phyloP scores from a whole-genome alignment of 2,329 filamentous ascomycete species.

The Fusarium sp. region DNA sequence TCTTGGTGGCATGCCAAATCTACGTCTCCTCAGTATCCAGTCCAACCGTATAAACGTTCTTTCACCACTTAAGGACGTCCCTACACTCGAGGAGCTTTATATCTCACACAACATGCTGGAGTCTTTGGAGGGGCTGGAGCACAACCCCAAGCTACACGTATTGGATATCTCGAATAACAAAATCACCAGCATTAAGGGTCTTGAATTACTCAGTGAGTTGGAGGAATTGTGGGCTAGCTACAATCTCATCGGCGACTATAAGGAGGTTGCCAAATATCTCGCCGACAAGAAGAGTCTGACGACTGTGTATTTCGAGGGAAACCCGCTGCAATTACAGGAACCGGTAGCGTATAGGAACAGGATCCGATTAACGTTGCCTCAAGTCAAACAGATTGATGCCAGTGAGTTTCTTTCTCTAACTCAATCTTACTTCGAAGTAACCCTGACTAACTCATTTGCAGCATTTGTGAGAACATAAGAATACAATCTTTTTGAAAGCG shows the following conservation, averaged over 20 bases:
- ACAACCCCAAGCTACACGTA: slow-evolving; percentile 76
- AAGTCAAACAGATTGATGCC: slow-evolving; percentile 94
- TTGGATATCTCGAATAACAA: slow-evolving; percentile 93
- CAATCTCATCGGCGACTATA: slow-evolving; percentile 83
- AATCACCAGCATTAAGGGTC: slow-evolving; percentile 78
- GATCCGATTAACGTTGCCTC: slow-evolving; percentile 86
- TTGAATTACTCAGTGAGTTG: slow-evolving; percentile 76
- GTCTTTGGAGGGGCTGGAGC: slow-evolving; percentile 78
- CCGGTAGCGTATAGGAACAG: slow-evolving; percentile 96
- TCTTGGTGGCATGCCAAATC: slow-evolving; percentile 78
- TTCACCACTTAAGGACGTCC: slow-evolving; percentile 78
- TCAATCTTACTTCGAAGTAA: not conserved
- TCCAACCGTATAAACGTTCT: slow-evolving; percentile 90
- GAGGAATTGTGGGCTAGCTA: slow-evolving; percentile 97
- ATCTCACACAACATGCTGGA: slow-evolving; percentile 94
- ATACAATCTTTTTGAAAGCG: slow-evolving; percentile 11
- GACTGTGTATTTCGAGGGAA: slow-evolving; percentile 97
- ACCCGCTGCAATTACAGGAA: slow-evolving; percentile 83
- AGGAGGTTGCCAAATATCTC: slow-evolving; percentile 83
- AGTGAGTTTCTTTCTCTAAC: slow-evolving; percentile 73
- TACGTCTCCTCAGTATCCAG: slow-evolving; percentile 93
- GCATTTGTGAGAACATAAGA: slow-evolving; percentile 52
- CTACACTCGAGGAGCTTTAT: slow-evolving; percentile 90
- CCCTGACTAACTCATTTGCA: slow-evolving; percentile 26
- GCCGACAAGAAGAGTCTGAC: slow-evolving; percentile 82